phyloP scores from a whole-genome alignment of 2,329 filamentous ascomycete species.

The Paracamarosporium sp. region DNA sequence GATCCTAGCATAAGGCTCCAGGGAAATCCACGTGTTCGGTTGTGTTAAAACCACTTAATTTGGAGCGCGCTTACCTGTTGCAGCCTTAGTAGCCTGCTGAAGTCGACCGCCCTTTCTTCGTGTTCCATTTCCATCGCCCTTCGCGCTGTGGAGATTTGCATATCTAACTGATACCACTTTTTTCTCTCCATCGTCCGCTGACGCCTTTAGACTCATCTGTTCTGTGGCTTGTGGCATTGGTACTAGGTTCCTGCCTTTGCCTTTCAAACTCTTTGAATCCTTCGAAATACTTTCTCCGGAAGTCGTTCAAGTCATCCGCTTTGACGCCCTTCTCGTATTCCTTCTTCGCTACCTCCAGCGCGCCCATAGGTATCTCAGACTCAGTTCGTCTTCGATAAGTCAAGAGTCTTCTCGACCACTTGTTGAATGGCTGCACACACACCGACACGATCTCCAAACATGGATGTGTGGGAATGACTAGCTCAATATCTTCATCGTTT shows the following conservation, averaged over 20 bases:
- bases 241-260: slow-evolving; percentile 30
- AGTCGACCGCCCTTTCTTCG: background rate
- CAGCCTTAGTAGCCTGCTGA: no score
- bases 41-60: no score
- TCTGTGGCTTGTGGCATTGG: background rate
- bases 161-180: background rate
- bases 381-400: slow-evolving; percentile 80
- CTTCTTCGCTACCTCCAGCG: slow-evolving; percentile 27
- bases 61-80: no score
- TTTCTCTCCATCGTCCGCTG: slow-evolving; percentile 17
- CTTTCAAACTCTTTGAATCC: slow-evolving; percentile 46
- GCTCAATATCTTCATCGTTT: slow-evolving; percentile 66
- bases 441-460: slow-evolving; percentile 75
- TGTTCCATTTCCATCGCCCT: background rate
- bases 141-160: background rate
- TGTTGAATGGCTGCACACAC: slow-evolving; percentile 88
- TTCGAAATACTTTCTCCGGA: slow-evolving; percentile 63
- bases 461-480: slow-evolving; percentile 78
- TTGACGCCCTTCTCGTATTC: slow-evolving; percentile 53
- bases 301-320: slow-evolving; percentile 73
- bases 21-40: no score
- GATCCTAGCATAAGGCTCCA: no score
- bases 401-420: slow-evolving; percentile 88
- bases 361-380: slow-evolving; percentile 52
- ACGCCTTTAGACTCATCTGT: slow-evolving; percentile 10